Evolutionary conservation across 441 rosid genomes (phyloP).

Genomic region (Pelargonium myrrhifolium): DNA sequence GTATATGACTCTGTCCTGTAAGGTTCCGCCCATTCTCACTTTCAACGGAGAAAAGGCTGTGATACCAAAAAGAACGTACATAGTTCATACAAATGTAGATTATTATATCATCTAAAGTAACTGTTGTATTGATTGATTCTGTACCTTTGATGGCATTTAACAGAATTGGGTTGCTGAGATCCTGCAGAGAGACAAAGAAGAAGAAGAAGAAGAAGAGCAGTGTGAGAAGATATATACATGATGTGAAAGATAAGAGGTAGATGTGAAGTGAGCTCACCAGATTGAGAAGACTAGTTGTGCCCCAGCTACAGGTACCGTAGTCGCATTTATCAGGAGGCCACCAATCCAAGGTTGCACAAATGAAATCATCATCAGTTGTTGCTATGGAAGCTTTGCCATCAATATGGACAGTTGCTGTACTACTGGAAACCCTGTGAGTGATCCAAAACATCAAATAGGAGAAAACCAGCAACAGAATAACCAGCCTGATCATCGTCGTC

Average conservation of each 20-base stretch:
- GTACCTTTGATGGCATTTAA: conserved; percentile 74
- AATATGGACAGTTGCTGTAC: conserved; percentile 42
- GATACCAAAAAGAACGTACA: neutral
- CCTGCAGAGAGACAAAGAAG: conserved; percentile 36
- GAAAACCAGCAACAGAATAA: neutral
- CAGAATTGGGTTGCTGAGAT: conserved; percentile 51
- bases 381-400: conserved; percentile 57
- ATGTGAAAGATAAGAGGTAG: neutral
- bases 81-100: neutral
- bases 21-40: conserved; percentile 85
- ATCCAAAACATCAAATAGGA: neutral
- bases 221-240: neutral
- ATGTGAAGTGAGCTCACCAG: conserved; percentile 35
- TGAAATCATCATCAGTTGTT: conserved; percentile 65
- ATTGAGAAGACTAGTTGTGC: conserved; percentile 72
- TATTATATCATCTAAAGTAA: neutral
- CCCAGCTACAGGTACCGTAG: conserved; percentile 91
- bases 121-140: neutral
- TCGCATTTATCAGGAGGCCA: conserved; percentile 99
- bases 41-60: conserved; percentile 88
- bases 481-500: neutral
- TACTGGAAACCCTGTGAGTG: conserved; percentile 20
- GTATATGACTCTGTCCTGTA: conserved; percentile 80
- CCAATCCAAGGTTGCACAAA: conserved; percentile 96
- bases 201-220: neutral